phyloP scores from a whole-genome alignment of 345 rosid genomes.

The Eucalyptus pumila region DNA sequence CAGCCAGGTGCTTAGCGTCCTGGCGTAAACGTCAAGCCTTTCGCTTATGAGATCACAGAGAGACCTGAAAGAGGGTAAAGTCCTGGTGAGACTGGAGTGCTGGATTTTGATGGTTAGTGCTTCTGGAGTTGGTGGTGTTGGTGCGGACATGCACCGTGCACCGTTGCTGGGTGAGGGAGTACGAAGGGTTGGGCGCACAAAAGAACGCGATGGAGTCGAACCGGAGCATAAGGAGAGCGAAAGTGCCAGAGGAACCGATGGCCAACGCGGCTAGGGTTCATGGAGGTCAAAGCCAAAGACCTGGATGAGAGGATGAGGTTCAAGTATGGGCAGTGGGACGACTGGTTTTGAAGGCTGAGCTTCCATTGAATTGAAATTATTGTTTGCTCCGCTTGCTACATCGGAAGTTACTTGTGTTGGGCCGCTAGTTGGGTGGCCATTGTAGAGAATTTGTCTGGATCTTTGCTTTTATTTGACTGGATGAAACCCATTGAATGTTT shows the following conservation, averaged over 20 bases:
- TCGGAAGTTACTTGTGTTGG: neutral
- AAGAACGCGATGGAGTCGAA: constrained; percentile 23
- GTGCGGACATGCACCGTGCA: too few relatives aligned
- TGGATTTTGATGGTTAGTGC: too few relatives aligned
- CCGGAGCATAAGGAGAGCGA: constrained; percentile 20
- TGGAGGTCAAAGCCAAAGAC: neutral
- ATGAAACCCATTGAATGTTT: too few relatives aligned
- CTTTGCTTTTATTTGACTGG: too few relatives aligned
- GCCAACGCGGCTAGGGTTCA: constrained; percentile 18
- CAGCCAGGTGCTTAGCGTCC: too few relatives aligned
- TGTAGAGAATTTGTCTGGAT: too few relatives aligned
- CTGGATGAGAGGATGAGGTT: neutral
- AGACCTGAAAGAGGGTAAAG: too few relatives aligned
- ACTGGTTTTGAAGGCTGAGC: neutral
- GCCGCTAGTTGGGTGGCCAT: constrained; percentile 22
- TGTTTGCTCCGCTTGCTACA: neutral
- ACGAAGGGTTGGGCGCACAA: constrained; percentile 24
- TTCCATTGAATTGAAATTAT: neutral
- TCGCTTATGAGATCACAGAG: too few relatives aligned
- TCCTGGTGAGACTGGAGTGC: too few relatives aligned
- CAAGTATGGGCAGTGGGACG: neutral
- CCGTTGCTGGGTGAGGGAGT: constrained; percentile 43
- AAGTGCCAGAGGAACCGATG: constrained; percentile 33
- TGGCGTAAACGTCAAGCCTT: too few relatives aligned
- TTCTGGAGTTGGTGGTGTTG: too few relatives aligned